Percentiles rank a stretch among this genome's conserved stretches.
These are phyloP conservation scores for Tephrocybe rancida DNA, from an alignment of 768 basidiomycete genomes.

Conservation along the genomic window DNA sequence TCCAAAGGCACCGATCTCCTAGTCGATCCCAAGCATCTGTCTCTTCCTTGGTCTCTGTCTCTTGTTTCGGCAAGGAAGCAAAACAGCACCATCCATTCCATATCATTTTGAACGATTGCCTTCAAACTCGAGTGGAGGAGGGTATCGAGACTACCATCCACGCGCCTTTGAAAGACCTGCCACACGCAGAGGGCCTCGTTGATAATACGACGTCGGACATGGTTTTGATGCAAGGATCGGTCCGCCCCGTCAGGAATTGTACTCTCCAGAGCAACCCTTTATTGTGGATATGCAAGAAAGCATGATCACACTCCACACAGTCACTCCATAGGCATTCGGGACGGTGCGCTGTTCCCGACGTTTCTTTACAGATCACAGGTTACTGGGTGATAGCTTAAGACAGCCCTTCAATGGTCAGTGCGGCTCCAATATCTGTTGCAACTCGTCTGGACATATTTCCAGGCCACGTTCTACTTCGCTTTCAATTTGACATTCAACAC, in stretches of 20 bases:
- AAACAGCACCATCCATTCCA: neutral
- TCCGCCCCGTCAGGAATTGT: neutral
- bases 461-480: slow-evolving; percentile 6
- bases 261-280: slow-evolving; percentile 10
- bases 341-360: neutral
- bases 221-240: neutral
- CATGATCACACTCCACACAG: neutral
- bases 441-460: neutral
- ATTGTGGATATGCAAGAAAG: neutral
- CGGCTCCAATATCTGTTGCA: neutral
- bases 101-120: too few species aligned
- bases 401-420: slow-evolving; percentile 11
- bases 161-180: neutral
- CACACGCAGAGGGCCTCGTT: neutral
- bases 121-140: too few species aligned
- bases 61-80: neutral
- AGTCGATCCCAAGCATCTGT: neutral
- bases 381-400: fast-evolving
- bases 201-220: neutral
- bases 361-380: neutral
- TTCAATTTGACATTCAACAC: slow-evolving; percentile 7
- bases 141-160: too few species aligned
- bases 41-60: neutral
- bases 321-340: neutral
- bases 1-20: neutral